A percentile compares a stretch with the other conserved stretches of the same genome.
Conservation (phyloP, 2,329 filamentous ascomycete genomes). For the Lecanicillium sp. region DNA sequence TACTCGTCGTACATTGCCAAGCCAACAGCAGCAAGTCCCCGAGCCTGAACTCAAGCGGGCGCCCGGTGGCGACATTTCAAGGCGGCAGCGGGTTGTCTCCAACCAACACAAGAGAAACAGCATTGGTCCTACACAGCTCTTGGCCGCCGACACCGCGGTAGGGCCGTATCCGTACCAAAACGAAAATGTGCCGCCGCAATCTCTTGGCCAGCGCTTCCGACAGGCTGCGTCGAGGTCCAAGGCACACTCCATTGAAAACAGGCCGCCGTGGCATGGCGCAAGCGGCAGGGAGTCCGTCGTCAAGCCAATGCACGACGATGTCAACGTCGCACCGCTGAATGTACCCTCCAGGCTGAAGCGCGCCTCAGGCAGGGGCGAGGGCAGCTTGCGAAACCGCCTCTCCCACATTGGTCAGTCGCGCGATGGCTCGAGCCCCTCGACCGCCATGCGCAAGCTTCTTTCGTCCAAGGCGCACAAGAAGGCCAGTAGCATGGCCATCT, state of each 20-base stretch:
- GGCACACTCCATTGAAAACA: constrained; percentile 24
- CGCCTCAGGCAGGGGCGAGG: constrained; percentile 14
- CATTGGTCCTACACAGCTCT: no score
- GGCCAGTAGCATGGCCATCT: constrained; percentile 4
- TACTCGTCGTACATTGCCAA: no score
- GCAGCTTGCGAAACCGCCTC: constrained; percentile 2
- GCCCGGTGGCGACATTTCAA: no score
- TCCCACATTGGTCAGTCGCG: constrained; percentile 3
- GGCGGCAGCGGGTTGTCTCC: no score
- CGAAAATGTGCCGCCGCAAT: constrained; percentile 17
- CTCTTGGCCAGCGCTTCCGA: constrained; percentile 26
- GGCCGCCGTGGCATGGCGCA: constrained; percentile 63
- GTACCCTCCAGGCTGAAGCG: constrained; percentile 45
- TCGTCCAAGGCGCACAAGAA: constrained; percentile 24
- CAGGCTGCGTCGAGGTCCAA: constrained; percentile 22
- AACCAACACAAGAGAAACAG: no score
- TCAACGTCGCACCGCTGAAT: constrained; percentile 46
- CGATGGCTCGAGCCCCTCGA: constrained; percentile 11
- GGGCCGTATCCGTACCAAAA: not conserved
- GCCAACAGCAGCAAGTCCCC: no score
- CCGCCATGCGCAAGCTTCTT: constrained; percentile 26
- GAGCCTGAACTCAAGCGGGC: no score
- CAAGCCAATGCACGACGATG: constrained; percentile 55
- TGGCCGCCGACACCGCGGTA: no score
- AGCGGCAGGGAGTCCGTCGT: constrained; percentile 61